A percentile compares a stretch with the other conserved stretches of the same genome.
These are phyloP conservation scores for Teratosphaeriaceae sp. DNA, from an alignment of 2,329 filamentous ascomycete species.

Conservation along the genomic window DNA sequence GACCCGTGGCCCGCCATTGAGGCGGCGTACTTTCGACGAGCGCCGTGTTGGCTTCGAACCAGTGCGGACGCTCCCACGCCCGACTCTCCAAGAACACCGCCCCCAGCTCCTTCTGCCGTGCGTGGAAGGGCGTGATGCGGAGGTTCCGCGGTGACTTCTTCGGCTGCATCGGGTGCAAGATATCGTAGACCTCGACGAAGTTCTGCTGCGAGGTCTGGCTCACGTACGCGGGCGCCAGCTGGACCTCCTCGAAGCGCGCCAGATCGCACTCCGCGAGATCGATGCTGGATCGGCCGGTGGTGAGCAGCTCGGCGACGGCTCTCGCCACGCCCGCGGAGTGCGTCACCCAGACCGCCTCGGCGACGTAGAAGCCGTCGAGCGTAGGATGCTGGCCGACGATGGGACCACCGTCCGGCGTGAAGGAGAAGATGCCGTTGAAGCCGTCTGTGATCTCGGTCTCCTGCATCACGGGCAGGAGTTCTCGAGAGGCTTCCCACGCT, in stretches of 20 bases:
- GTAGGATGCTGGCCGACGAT: constrained; percentile 53
- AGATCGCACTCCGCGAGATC: constrained; percentile 56
- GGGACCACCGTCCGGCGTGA: constrained; percentile 57
- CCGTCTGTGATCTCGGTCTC: constrained; percentile 50
- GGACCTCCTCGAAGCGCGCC: constrained; percentile 55
- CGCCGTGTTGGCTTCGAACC: constrained; percentile 52
- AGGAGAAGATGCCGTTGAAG: constrained; percentile 62
- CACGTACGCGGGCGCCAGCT: constrained; percentile 50
- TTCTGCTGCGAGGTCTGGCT: constrained; percentile 54
- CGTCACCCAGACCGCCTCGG: constrained; percentile 61
- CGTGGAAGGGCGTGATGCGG: constrained; percentile 53
- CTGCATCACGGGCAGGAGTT: constrained; percentile 48
- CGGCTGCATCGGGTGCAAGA: constrained; percentile 55
- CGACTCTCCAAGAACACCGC: constrained; percentile 54
- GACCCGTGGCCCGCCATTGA: constrained; percentile 48
- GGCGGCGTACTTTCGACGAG: constrained; percentile 47
- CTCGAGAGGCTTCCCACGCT: constrained; percentile 52
- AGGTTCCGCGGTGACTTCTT: constrained; percentile 52
- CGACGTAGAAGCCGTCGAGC: constrained; percentile 56
- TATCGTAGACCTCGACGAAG: constrained; percentile 60
- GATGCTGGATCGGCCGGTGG: constrained; percentile 48
- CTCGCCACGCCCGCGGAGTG: constrained; percentile 58
- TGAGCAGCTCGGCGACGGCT: constrained; percentile 53
- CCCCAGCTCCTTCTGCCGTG: constrained; percentile 48
- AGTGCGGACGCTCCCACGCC: constrained; percentile 58